A percentile compares a stretch with the other conserved stretches of the same genome.
Conservation (phyloP, 129 eudicot species). For the Flaveria brownii region DNA sequence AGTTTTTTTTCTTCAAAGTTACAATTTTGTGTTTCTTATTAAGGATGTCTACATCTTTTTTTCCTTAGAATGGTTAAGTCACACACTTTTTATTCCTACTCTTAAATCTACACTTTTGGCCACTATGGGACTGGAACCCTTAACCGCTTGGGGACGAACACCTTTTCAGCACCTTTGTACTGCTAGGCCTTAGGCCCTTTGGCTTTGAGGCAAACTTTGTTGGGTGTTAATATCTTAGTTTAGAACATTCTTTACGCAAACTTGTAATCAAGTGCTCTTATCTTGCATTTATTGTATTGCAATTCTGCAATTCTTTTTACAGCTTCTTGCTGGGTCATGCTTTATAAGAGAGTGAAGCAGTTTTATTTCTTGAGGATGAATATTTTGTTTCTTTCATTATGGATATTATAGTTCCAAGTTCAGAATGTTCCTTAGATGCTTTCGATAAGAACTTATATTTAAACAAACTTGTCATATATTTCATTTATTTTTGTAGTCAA, state of each 20-base stretch:
- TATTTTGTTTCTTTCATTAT: not conserved
- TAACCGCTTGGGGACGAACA: too few relatives aligned
- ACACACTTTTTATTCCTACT: too few relatives aligned
- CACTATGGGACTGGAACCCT: too few relatives aligned
- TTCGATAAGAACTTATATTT: not conserved
- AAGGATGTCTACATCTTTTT: not conserved
- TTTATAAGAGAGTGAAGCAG: not conserved
- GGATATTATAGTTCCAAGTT: not conserved
- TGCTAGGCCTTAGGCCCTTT: too few relatives aligned
- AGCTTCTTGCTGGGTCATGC: not conserved
- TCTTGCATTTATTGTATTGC: not conserved
- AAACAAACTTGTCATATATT: not conserved
- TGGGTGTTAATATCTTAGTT: not conserved
- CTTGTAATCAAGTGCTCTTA: too few relatives aligned
- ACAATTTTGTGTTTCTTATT: not conserved
- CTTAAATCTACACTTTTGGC: too few relatives aligned
- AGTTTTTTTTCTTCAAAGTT: not conserved
- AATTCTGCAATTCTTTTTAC: not conserved
- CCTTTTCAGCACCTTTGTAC: too few relatives aligned
- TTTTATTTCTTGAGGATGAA: not conserved
- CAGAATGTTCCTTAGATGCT: not conserved
- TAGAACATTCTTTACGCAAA: not conserved
- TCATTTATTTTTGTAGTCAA: constrained; percentile 44
- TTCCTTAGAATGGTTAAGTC: too few relatives aligned
- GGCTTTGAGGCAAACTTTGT: too few relatives aligned